Percentiles rank a stretch among this genome's conserved stretches.
Evolutionary conservation across 2,329 filamentous ascomycete species (phyloP).

Genomic region (Fusarium staphyleae): DNA sequence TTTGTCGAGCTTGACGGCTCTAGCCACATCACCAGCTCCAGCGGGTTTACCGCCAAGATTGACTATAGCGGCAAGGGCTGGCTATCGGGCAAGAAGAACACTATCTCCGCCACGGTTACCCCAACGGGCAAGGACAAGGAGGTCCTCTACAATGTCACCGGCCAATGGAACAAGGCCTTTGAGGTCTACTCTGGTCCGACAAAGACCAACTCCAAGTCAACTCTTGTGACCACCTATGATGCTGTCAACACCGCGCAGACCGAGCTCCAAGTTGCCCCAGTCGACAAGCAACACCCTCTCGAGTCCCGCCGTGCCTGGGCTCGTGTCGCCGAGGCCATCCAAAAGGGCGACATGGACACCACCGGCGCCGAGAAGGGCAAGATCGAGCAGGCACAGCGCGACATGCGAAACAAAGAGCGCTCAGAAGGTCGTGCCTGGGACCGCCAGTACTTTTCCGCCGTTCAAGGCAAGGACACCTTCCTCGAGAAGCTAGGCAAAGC

Average conservation of each 20-base stretch:
- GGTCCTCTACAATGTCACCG: slow-evolving; percentile 79
- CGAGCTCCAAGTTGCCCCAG: slow-evolving; percentile 72
- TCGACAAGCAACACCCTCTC: slow-evolving; percentile 83
- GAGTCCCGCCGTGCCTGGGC: slow-evolving; percentile 90
- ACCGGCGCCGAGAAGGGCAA: slow-evolving; percentile 82
- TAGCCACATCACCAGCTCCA: slow-evolving; percentile 85
- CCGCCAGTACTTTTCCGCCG: slow-evolving; percentile 77
- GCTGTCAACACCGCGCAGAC: slow-evolving; percentile 66
- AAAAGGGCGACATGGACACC: slow-evolving; percentile 81
- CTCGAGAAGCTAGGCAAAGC: slow-evolving; percentile 54
- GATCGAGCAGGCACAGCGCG: slow-evolving; percentile 88
- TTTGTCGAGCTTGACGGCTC: slow-evolving; percentile 90
- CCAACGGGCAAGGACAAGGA: slow-evolving; percentile 75
- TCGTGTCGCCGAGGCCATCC: slow-evolving; percentile 82
- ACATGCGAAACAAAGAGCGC: slow-evolving; percentile 74
- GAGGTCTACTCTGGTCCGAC: slow-evolving; percentile 72
- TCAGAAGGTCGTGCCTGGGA: slow-evolving; percentile 81
- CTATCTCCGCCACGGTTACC: slow-evolving; percentile 78
- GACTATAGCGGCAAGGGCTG: slow-evolving; percentile 95
- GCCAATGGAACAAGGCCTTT: slow-evolving; percentile 89
- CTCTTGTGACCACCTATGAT: slow-evolving; percentile 66
- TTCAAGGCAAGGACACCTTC: slow-evolving; percentile 55
- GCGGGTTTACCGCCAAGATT: slow-evolving; percentile 86
- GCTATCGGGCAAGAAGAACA: slow-evolving; percentile 96
- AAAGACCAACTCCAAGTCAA: slow-evolving; percentile 58